Evolutionary conservation across 805 yeast species (phyloP).

Genomic region (Brettanomyces anomalus): DNA sequence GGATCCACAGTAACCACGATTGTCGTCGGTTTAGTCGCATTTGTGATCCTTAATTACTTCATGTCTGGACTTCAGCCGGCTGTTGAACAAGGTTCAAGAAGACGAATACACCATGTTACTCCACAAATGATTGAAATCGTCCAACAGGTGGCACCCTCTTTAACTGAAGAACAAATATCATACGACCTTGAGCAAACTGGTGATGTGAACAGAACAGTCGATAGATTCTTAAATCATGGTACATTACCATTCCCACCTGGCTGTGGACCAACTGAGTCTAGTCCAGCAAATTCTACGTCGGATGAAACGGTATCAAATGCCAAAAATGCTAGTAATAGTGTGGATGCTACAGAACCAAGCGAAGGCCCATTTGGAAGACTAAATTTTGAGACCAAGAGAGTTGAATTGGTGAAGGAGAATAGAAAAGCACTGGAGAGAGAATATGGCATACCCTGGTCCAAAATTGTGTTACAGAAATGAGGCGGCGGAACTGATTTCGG

Average conservation of each 20-base stretch:
- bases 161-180: constrained; percentile 62
- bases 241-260: constrained; percentile 9
- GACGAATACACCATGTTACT: constrained; percentile 26
- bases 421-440: constrained; percentile 39
- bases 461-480: neutral
- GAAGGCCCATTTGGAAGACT: constrained; percentile 32
- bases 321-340: neutral
- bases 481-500: neutral
- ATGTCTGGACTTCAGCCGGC: constrained; percentile 27
- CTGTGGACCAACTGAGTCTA: neutral
- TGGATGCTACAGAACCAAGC: constrained; percentile 4
- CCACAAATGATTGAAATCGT: constrained; percentile 79
- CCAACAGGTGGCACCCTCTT: constrained; percentile 68
- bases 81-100: neutral
- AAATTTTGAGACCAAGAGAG: constrained; percentile 38
- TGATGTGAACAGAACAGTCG: constrained; percentile 72
- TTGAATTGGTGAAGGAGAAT: constrained; percentile 53
- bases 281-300: constrained; percentile 3
- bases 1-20: constrained; percentile 43
- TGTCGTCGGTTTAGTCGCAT: constrained; percentile 39
- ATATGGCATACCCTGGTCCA: constrained; percentile 10
- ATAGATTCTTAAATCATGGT: constrained; percentile 46
- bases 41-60: constrained; percentile 58
- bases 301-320: neutral
- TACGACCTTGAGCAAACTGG: constrained; percentile 70